Conservation (phyloP, 768 basidiomycete species). For the Phlegmacium glaucopus region DNA sequence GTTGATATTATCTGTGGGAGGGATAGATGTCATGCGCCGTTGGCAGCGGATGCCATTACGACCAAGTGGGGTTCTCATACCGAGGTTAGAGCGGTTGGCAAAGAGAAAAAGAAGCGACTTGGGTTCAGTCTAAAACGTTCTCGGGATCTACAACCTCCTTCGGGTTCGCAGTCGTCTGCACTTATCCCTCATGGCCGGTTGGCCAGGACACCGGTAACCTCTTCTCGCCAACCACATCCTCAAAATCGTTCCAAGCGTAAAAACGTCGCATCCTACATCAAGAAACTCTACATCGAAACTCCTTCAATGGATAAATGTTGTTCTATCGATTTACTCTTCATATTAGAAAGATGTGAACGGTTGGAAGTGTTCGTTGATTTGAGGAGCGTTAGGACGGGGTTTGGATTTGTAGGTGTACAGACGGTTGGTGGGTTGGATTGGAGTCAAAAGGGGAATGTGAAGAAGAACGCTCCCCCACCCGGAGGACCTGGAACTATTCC, state of each 20-base stretch:
- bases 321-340: conserved; percentile 63
- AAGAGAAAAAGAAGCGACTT: background rate
- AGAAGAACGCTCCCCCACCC: background rate
- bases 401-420: no score
- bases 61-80: background rate
- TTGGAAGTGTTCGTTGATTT: conserved; percentile 60
- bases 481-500: background rate
- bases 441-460: no score
- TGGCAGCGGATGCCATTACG: conserved; percentile 1
- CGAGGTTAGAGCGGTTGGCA: background rate
- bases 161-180: no score
- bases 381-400: no score
- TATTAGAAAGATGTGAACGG: conserved; percentile 60
- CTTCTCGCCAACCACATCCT: no score
- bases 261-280: no score
- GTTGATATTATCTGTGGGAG: conserved; percentile 19
- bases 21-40: no score
- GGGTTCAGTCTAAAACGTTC: no score
- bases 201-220: conserved; percentile 3
- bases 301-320: conserved; percentile 59
- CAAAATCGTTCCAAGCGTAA: no score
- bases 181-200: no score
- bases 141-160: no score
- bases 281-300: conserved; percentile 57
- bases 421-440: no score